Evolutionary conservation across 345 rosid genomes (phyloP), one percentile per base, ranked within the genome.

Genomic region (Eucalyptus erythrocorys): DNA sequence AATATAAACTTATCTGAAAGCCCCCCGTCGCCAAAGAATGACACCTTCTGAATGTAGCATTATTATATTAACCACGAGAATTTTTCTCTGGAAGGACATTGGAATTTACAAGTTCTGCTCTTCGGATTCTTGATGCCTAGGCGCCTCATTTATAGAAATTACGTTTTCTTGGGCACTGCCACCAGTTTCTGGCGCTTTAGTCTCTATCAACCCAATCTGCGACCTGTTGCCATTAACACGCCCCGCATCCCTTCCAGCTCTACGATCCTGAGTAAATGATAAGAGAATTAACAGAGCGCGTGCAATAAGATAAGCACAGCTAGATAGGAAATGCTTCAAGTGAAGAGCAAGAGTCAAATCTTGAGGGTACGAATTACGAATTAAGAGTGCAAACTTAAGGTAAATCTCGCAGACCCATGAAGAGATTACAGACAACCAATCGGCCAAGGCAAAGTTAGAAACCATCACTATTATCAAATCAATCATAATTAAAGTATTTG

Each of bases 231-330:
- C 47, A 71, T 32, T 85, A n/a, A 87, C 53, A 42, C 48, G 87
- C 71, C 89, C 93, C 27, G 90, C 30, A 30, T 89, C 94, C 90
- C 87, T 94, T 89, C 91, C 93, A 34, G 89, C 92, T 93, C 76
- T 89, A 45, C 90, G 88, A 48, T 89, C 90, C 90, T 89, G 90
- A 51, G 53, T 42, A 32, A 76, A 76, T 37, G 47, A 37, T 76
- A 37, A 21, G 82, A 76, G 27, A 76, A 76, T 76, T 37, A 76
- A 76, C 82, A 88, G 49, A 92, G 88, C 79, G 87, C 59, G 87
- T 80, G 87, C 27, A 50, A 24, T 48, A 49, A 86, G 15, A 86
- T 86, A 50, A 50, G 43, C 87, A 50, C 17, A 19, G 64, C 87
- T 32, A 86, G 59, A 48, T 86, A 86, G 61, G 40, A 76, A 37